Base-by-base conservation (phyloP, 352 stramenopile species). In the Globisporangium canariense region DNA sequence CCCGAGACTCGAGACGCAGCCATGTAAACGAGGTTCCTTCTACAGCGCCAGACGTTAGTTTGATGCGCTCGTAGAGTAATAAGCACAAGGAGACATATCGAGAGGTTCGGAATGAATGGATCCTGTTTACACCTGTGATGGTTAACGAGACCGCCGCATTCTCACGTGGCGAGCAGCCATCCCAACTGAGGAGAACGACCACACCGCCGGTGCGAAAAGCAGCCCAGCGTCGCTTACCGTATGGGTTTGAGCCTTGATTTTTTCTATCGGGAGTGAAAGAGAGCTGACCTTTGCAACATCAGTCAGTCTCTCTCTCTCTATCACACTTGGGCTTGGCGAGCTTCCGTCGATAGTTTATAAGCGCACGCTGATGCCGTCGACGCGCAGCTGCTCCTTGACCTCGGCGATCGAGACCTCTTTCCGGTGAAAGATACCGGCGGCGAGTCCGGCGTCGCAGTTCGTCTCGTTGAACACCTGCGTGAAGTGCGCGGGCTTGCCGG, bases 401-500 rank as follows among this genome's bases (percentile, higher is more conserved):
- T 97, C 81, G 38, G 86, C 59, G 73, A 99, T 98, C 30, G 86
- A 77, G 62, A 99, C 96, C 79, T 99, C 94, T 71, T 98, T 89
- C 55, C 97, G 88, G 79, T 99, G 97, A 76, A 99, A 99, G 73
- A 99, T 99, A 53, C 97, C 97, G 28, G 97, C 97, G 8, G 97
- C 97, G n/a, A 99, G 83, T 13, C 96, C 97, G 36, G 97, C 97
- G 57, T 99, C 91, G 50, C 97, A 98, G 54, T 89, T 77, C 22
- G 86, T 93, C 64, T 77, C 77, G 40, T 90, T 65, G 67, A 99
- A 99, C 25, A 99, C 97, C 55, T 99, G 77, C 3, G 83, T 88
- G 74, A 99, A 99, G 75, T 99, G 97, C 46, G 81, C 71, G 2
- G 93, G 86, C 55, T 90, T 90, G 36, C 97, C 97, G 7, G 97